Conservation (phyloP, 208 protist species). For the Naegleria fowleri region DNA sequence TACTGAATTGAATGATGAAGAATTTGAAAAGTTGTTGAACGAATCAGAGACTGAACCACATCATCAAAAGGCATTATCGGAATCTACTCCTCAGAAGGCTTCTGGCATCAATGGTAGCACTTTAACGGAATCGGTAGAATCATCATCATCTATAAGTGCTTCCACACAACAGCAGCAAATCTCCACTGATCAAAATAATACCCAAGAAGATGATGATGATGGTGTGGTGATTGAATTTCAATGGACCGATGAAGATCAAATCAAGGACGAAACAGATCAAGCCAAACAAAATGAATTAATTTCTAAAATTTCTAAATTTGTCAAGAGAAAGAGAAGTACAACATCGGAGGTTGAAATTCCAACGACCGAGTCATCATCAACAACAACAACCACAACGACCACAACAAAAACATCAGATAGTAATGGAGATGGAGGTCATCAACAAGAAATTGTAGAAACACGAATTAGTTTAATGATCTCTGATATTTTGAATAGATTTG, state of each 20-base stretch:
- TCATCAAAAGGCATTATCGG: background rate
- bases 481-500: background rate
- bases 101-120: too few relatives aligned
- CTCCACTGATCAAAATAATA: background rate
- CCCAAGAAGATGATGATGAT: background rate
- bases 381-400: background rate
- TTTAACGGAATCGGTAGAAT: background rate
- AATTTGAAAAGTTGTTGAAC: conserved; percentile 3
- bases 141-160: background rate
- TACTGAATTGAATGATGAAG: background rate
- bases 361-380: background rate
- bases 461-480: background rate
- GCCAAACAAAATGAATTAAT: background rate
- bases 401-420: background rate
- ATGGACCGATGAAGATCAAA: background rate
- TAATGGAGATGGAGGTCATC: background rate
- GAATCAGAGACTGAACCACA: background rate
- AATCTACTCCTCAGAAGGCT: too few relatives aligned
- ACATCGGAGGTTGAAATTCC: background rate
- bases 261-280: background rate
- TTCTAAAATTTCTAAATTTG: background rate
- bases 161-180: background rate
- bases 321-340: background rate
- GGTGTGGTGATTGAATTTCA: background rate
- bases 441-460: background rate